These are phyloP conservation scores for Boletus smithii DNA, from an alignment of 1,284 basidiomycete species.

Conservation along the genomic window DNA sequence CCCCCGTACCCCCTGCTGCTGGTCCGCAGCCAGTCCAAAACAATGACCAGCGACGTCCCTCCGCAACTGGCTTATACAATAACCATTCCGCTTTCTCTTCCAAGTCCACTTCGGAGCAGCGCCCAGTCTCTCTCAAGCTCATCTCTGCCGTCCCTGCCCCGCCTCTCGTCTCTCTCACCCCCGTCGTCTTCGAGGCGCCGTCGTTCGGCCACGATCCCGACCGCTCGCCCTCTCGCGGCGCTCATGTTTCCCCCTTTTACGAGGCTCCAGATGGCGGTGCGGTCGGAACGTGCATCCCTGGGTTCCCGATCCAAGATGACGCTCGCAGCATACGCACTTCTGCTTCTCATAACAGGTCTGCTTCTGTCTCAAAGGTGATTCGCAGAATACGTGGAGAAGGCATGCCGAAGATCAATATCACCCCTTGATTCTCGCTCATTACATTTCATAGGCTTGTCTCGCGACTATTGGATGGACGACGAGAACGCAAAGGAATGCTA, in stretches of 20 bases:
- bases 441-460: slow-evolving; percentile 58
- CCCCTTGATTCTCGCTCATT: slow-evolving; percentile 10
- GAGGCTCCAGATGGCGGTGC: slow-evolving; percentile 55
- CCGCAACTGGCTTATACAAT: slow-evolving; percentile 43
- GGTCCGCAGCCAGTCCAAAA: slow-evolving; percentile 28
- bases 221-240: slow-evolving; percentile 53
- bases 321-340: slow-evolving; percentile 73
- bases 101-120: slow-evolving; percentile 47
- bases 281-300: slow-evolving; percentile 73
- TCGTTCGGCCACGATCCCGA: slow-evolving; percentile 64
- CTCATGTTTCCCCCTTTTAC: slow-evolving; percentile 47
- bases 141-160: slow-evolving; percentile 61
- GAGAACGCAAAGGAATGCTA: slow-evolving; percentile 95
- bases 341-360: slow-evolving; percentile 66
- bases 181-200: slow-evolving; percentile 71
- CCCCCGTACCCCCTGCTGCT: slow-evolving; percentile 32
- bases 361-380: slow-evolving; percentile 86
- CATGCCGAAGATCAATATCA: slow-evolving; percentile 27
- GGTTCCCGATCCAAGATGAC: slow-evolving; percentile 82
- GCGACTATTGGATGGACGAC: slow-evolving; percentile 98
- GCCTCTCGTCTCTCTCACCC: slow-evolving; percentile 77
- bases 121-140: slow-evolving; percentile 54
- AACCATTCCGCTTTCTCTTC: slow-evolving; percentile 46
- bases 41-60: slow-evolving; percentile 55
- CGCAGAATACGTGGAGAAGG: slow-evolving; percentile 84